These are phyloP conservation scores for Taiozyma onychis DNA, from an alignment of 1,139 yeast species.

Conservation along the genomic window DNA sequence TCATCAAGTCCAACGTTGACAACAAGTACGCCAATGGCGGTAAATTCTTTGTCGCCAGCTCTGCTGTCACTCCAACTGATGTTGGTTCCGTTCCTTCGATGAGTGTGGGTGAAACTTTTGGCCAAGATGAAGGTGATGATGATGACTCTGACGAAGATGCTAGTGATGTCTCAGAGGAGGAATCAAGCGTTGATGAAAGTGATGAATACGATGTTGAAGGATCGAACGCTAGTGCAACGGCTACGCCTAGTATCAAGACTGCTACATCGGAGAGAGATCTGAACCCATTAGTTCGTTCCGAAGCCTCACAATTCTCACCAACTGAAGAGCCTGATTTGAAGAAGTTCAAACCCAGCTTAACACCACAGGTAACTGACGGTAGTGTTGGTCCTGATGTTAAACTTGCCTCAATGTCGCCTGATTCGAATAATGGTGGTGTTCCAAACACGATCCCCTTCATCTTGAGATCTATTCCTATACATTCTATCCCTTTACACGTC, in stretches of 20 bases:
- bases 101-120: conserved; percentile 21
- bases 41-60: conserved; percentile 54
- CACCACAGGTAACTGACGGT: neutral
- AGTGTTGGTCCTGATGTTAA: neutral
- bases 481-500: conserved; percentile 51
- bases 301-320: neutral
- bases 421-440: conserved; percentile 12
- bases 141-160: conserved; percentile 18
- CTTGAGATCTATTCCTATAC: conserved; percentile 53
- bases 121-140: conserved; percentile 24
- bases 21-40: conserved; percentile 85
- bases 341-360: conserved; percentile 8
- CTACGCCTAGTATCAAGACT: neutral
- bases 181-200: conserved; percentile 20
- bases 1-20: conserved; percentile 69
- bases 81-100: conserved; percentile 11
- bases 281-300: neutral
- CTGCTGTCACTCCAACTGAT: conserved; percentile 15
- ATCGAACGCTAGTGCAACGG: neutral
- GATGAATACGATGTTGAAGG: conserved; percentile 8
- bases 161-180: conserved; percentile 18
- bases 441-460: conserved; percentile 59
- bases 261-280: neutral
- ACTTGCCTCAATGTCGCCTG: conserved; percentile 7
- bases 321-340: conserved; percentile 16